Conservation (phyloP, 805 yeast genomes). For the Alloascoidea hylecoeti region DNA sequence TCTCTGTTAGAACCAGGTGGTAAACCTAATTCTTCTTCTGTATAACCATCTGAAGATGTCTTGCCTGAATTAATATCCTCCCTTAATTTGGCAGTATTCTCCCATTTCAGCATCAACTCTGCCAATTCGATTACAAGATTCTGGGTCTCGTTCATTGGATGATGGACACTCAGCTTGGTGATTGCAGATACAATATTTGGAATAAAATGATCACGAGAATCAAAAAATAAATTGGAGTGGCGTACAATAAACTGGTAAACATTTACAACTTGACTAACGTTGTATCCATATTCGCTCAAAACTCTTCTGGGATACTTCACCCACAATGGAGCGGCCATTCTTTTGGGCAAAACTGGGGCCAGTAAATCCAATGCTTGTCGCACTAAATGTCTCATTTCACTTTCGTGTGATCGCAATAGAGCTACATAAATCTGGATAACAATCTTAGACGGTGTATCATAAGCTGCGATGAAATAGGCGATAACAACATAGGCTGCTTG, state of each 20-base stretch:
- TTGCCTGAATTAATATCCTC: constrained; percentile 14
- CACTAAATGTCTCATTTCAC: constrained; percentile 72
- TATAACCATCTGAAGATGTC: constrained; percentile 7
- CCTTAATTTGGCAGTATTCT: constrained; percentile 23
- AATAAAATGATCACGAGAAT: constrained; percentile 78
- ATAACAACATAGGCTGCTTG: constrained; percentile 89
- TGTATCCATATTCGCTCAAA: constrained; percentile 79
- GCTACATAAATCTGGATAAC: constrained; percentile 92
- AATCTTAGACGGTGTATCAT: constrained; percentile 78
- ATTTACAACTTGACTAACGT: constrained; percentile 71
- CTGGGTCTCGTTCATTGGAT: constrained; percentile 71
- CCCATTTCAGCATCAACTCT: constrained; percentile 80
- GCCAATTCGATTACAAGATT: constrained; percentile 80
- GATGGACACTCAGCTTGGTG: constrained; percentile 73
- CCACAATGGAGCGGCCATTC: constrained; percentile 59
- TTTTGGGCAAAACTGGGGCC: constrained; percentile 72
- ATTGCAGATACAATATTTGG: constrained; percentile 83
- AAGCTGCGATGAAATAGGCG: constrained; percentile 71
- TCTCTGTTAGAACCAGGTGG: constrained; percentile 12
- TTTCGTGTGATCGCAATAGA: constrained; percentile 66
- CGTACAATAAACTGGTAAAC: constrained; percentile 82
- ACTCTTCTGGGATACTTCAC: constrained; percentile 91
- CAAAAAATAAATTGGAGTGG: constrained; percentile 73
- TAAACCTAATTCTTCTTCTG: constrained; percentile 11
- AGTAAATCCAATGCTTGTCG: constrained; percentile 77